Evolutionary conservation across 2,329 filamentous ascomycete species (phyloP).

Genomic region (Aspergillus floridensis): DNA sequence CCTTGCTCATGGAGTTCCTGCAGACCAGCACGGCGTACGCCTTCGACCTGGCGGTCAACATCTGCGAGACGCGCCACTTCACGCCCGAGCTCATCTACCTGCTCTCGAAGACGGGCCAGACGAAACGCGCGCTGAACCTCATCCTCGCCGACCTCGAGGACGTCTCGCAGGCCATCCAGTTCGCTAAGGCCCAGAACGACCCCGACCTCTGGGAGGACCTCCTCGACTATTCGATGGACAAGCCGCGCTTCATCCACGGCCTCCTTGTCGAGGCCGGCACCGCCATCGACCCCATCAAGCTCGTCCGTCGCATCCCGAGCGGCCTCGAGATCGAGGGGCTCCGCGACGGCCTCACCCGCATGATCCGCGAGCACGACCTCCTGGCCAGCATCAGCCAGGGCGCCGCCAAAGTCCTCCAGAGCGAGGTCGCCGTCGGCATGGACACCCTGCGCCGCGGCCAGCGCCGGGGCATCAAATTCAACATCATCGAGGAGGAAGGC

Average conservation of each 20-base stretch:
- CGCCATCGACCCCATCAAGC: conserved; percentile 83
- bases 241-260: conserved; percentile 88
- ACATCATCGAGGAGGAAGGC: conserved; percentile 52
- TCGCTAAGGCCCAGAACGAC: conserved; percentile 90
- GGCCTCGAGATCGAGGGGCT: conserved; percentile 90
- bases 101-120: conserved; percentile 91
- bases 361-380: conserved; percentile 94
- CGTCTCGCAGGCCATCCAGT: conserved; percentile 87
- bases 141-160: conserved; percentile 93
- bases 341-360: conserved; percentile 79
- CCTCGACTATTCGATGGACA: conserved; percentile 95
- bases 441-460: conserved; percentile 75
- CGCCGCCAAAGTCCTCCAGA: conserved; percentile 78
- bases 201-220: conserved; percentile 93
- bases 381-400: conserved; percentile 90
- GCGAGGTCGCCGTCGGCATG: conserved; percentile 84
- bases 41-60: conserved; percentile 68
- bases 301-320: conserved; percentile 87
- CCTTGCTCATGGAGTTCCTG: conserved; percentile 81
- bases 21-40: conserved; percentile 80
- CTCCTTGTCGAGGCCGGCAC: conserved; percentile 92
- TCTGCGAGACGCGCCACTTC: conserved; percentile 78
- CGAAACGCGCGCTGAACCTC: conserved; percentile 83
- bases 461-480: conserved; percentile 83
- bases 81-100: conserved; percentile 93